Base-by-base conservation (phyloP, 768 basidiomycete genomes). In the Suillus subalutaceus region DNA sequence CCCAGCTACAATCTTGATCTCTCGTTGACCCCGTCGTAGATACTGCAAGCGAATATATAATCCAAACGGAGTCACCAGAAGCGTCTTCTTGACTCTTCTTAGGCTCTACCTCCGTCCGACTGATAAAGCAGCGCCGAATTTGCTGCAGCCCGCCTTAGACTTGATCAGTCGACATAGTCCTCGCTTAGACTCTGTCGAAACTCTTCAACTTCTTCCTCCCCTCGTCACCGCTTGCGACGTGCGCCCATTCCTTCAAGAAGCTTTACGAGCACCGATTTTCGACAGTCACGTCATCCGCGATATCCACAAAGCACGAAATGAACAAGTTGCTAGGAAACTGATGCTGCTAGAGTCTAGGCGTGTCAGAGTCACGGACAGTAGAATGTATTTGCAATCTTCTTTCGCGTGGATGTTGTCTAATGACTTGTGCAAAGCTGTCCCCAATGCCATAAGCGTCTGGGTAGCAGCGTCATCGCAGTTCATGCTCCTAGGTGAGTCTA, bases 371-470 rank as follows among this genome's bases (percentile, higher is more conserved):
- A 92, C 92, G 0, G 96, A 99, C 74, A 91, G 89, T 72, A 86
- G 97, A 71, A 96, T 99, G 96, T 97, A 71, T 68, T 93, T 85
- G 66, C 74, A 73, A 6, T 55, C 38, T 15, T 43, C 35, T 52
- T 53, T 44, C 48, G 15, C 37, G 20, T 64, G 48, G 50, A 2
- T 40, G 56, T 59, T 52, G 18, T 40, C 57, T 60, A 46, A 58
- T 20, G 63, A 58, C 23, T 67, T 26, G 57, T 48, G 52, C 67
- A 18, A 69, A 97, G 96, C 78, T 99, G 96, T 71, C 96, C 96
- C 1, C 93, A 96, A 75, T 98, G 97, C 73, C 93, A 96, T 74
- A 98, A 99, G 72, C 88, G 96, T 18, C 80, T 99, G 30, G 96
- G 96, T 6, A 90, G 89, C 69, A 96, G 93, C 67, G 95, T 96